Percentiles rank a stretch among this genome's conserved stretches.
These are phyloP conservation scores for Ceratobasidium sp. DNA, from an alignment of 1,284 basidiomycete species.

Conservation along the genomic window DNA sequence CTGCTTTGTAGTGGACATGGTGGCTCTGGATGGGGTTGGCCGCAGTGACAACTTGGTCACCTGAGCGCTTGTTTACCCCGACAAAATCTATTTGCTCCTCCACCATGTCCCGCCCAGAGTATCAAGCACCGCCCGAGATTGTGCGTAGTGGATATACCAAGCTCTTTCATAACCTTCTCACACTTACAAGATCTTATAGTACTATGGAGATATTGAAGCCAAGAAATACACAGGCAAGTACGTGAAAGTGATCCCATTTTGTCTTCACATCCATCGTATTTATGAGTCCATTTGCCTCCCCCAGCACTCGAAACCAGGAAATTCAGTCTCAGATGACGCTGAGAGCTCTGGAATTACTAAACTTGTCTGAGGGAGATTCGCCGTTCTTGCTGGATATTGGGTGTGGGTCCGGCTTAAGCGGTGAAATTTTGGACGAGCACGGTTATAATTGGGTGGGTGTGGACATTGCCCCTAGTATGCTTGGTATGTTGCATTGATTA, in stretches of 20 bases:
- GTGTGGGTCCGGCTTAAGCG: slow-evolving; percentile 97
- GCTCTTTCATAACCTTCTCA: neutral
- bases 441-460: slow-evolving; percentile 96
- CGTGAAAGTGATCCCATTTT: slow-evolving; percentile 48
- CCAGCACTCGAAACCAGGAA: slow-evolving; percentile 92
- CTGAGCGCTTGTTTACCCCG: slow-evolving; percentile 4
- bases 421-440: slow-evolving; percentile 95
- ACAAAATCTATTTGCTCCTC: slow-evolving; percentile 21
- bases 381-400: slow-evolving; percentile 95
- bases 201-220: slow-evolving; percentile 96
- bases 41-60: slow-evolving; percentile 25
- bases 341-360: slow-evolving; percentile 91
- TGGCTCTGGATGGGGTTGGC: slow-evolving; percentile 7
- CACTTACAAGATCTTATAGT: slow-evolving; percentile 63
- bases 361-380: slow-evolving; percentile 78
- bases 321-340: slow-evolving; percentile 99
- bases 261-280: neutral
- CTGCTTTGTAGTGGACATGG: slow-evolving; percentile 62
- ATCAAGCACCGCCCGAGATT: slow-evolving; percentile 95
- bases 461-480: slow-evolving; percentile 97
- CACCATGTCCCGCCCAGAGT: slow-evolving; percentile 93
- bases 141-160: slow-evolving; percentile 62
- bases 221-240: slow-evolving; percentile 97
- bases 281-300: slow-evolving; percentile 8
- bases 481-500: slow-evolving; percentile 66